Evolutionary conservation across 169 alveolate genomes (phyloP).

Genomic region (Sarcocystis neurona): DNA sequence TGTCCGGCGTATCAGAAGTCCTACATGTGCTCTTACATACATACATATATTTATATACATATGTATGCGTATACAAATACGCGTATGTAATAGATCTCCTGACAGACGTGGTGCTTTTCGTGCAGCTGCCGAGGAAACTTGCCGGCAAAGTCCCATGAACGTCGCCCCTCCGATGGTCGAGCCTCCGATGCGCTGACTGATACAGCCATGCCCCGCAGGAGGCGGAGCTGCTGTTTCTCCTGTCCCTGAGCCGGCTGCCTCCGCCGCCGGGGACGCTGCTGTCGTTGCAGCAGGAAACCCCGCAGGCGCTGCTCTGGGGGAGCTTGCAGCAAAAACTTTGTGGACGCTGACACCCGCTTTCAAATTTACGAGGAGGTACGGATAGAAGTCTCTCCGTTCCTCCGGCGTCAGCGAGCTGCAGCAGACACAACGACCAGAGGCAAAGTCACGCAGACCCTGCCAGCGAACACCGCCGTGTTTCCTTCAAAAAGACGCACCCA

Average conservation of each 20-base stretch:
- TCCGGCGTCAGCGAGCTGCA: conserved; percentile 31
- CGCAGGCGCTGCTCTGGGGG: neutral
- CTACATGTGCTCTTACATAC: too few species aligned
- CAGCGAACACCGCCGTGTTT: neutral
- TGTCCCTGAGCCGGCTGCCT: neutral
- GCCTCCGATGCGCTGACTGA: conserved; percentile 55
- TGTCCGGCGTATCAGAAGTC: too few species aligned
- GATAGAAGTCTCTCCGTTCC: conserved; percentile 44
- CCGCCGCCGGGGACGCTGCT: too few species aligned
- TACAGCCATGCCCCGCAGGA: neutral
- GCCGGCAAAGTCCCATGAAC: conserved; percentile 63
- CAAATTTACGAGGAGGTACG: conserved; percentile 53
- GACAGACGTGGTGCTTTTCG: too few species aligned
- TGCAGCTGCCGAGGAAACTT: too few species aligned
- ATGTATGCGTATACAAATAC: neutral
- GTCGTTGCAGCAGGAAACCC: neutral
- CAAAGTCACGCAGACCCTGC: neutral
- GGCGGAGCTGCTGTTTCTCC: neutral
- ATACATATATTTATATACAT: too few species aligned
- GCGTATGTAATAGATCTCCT: neutral
- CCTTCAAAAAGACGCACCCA: neutral
- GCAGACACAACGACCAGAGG: neutral
- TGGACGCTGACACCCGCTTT: conserved; percentile 60
- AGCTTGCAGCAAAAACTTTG: conserved; percentile 24
- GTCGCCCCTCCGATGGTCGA: conserved; percentile 66